Evolutionary conservation across 352 stramenopile species (phyloP).

Genomic region (Phytophthora pluvialis): DNA sequence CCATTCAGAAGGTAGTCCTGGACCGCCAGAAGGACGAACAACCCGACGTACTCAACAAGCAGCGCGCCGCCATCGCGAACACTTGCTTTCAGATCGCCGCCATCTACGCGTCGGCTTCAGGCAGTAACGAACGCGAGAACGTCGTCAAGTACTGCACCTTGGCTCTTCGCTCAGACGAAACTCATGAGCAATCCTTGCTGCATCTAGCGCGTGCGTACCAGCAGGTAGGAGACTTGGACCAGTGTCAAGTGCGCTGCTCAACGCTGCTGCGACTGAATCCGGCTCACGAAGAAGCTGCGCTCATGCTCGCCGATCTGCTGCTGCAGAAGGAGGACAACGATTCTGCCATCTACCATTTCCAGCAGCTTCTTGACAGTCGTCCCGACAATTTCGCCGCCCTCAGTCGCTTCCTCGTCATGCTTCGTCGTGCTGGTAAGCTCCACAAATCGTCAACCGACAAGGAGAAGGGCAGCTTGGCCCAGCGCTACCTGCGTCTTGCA

Average conservation of each 20-base stretch:
- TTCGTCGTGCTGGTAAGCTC: conserved; percentile 88
- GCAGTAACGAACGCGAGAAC: conserved; percentile 50
- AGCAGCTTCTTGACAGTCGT: conserved; percentile 89
- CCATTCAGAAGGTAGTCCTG: conserved; percentile 88
- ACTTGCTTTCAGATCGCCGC: conserved; percentile 87
- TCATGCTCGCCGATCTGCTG: conserved; percentile 93
- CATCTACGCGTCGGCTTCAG: conserved; percentile 58
- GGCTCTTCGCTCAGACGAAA: conserved; percentile 77
- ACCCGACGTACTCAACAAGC: conserved; percentile 75
- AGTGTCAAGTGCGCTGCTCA: conserved; percentile 88
- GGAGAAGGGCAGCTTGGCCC: conserved; percentile 37
- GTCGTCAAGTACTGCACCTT: conserved; percentile 83
- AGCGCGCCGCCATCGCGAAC: conserved; percentile 77
- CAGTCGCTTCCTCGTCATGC: conserved; percentile 87
- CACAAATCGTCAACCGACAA: conserved; percentile 40
- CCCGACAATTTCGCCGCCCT: conserved; percentile 92
- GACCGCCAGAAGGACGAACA: conserved; percentile 82
- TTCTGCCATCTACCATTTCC: conserved; percentile 89
- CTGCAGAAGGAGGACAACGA: conserved; percentile 91
- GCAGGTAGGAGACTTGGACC: conserved; percentile 76
- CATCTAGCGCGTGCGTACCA: conserved; percentile 79
- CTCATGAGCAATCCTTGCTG: conserved; percentile 87
- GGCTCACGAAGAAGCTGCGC: conserved; percentile 82
- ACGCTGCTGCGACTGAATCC: conserved; percentile 84
- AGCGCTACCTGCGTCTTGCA: conserved; percentile 84